Percentiles rank a stretch among this genome's conserved stretches.
Conservation (phyloP, 257 asterid species). For the Solanum clarkiae region DNA sequence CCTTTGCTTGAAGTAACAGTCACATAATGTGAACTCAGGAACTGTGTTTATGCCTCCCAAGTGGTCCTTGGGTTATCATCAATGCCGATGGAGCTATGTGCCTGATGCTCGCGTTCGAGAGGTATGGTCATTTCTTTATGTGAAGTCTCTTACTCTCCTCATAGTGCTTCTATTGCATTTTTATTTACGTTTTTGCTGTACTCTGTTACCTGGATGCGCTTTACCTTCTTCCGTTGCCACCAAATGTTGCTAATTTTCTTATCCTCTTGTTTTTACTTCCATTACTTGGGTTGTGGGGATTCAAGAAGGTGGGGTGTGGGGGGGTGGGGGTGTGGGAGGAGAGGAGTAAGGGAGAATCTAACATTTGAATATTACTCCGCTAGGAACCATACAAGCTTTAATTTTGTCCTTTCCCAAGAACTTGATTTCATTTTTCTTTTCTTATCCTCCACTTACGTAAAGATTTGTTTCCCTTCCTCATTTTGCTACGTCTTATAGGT, state of each 20-base stretch:
- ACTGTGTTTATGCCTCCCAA: constrained; percentile 94
- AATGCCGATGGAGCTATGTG: constrained; percentile 93
- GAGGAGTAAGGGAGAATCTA: background rate
- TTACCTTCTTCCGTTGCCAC: background rate
- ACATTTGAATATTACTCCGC: background rate
- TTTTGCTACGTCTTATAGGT: background rate
- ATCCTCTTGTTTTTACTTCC: background rate
- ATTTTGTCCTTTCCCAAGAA: background rate
- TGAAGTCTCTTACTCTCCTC: background rate
- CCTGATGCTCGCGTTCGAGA: constrained; percentile 83
- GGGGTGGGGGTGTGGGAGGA: background rate
- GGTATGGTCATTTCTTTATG: constrained; percentile 26
- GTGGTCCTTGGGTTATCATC: constrained; percentile 98
- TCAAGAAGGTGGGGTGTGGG: background rate
- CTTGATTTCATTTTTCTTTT: background rate
- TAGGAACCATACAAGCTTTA: background rate
- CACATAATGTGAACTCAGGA: constrained; percentile 26
- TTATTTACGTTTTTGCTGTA: background rate
- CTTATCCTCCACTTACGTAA: background rate
- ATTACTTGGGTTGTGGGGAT: background rate
- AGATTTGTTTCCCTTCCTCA: background rate
- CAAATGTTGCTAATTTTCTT: background rate
- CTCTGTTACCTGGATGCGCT: background rate
- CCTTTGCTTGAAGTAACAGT: background rate
- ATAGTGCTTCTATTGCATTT: background rate